Conservation (phyloP, 2,329 filamentous ascomycete species). For the Colletotrichum sp. region DNA sequence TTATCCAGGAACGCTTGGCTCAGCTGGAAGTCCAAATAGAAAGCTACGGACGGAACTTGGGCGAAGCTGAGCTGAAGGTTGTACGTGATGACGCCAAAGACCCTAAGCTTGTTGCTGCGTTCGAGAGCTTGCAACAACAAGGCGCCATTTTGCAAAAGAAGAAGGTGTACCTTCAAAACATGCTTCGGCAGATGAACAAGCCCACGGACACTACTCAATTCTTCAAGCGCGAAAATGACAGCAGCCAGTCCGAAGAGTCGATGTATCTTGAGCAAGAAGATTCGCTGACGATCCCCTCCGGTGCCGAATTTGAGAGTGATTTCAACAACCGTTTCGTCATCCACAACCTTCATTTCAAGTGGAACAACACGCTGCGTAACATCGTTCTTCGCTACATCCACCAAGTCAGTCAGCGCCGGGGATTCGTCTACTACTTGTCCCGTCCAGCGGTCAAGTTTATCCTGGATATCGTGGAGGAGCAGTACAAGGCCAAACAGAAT, state of each 20-base stretch:
- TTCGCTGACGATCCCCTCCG: constrained; percentile 69
- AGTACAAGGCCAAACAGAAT: constrained; percentile 71
- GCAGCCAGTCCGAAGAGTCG: constrained; percentile 36
- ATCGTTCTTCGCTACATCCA: constrained; percentile 97
- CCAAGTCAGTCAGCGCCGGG: constrained; percentile 92
- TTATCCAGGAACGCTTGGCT: constrained; percentile 81
- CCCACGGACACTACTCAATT: constrained; percentile 31
- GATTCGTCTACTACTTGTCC: constrained; percentile 98
- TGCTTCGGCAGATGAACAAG: constrained; percentile 55
- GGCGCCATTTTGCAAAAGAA: constrained; percentile 62
- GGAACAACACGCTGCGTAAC: constrained; percentile 95
- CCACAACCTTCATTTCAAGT: constrained; percentile 96
- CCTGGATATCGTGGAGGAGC: constrained; percentile 94
- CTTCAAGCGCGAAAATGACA: constrained; percentile 26
- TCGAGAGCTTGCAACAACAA: constrained; percentile 64
- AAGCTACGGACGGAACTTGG: constrained; percentile 73
- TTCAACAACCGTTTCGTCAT: constrained; percentile 99
- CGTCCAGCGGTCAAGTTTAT: constrained; percentile 97
- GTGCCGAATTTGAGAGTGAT: constrained; percentile 86
- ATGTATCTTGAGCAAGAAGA: constrained; percentile 57
- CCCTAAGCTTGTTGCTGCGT: constrained; percentile 58
- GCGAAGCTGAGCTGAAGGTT: constrained; percentile 75
- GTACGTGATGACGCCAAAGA: constrained; percentile 57
- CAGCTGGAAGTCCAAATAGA: constrained; percentile 80
- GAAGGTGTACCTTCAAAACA: constrained; percentile 62